These are phyloP conservation scores for Trichosanthes truncata DNA, from an alignment of 306 rosid species.

Conservation along the genomic window DNA sequence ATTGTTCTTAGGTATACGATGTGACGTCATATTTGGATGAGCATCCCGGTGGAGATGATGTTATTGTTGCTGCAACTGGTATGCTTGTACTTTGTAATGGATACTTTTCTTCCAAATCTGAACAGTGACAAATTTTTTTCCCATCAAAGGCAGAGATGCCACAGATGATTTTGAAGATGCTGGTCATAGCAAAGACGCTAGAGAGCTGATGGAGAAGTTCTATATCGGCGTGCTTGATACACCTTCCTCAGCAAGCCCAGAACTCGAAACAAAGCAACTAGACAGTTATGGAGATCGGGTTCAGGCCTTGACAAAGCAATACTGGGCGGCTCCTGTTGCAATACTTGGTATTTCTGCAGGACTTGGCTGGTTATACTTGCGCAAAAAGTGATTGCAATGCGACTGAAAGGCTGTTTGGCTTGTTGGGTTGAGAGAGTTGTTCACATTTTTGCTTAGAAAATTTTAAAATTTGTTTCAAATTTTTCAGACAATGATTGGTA, in stretches of 20 bases:
- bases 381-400: constrained; percentile 28
- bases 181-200: constrained; percentile 72
- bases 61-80: constrained; percentile 63
- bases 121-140: constrained; percentile 5
- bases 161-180: constrained; percentile 92
- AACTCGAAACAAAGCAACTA: constrained; percentile 18
- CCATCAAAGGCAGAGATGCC: constrained; percentile 61
- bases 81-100: constrained; percentile 12
- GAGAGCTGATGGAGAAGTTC: constrained; percentile 54
- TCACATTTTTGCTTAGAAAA: background rate
- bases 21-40: constrained; percentile 73
- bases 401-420: background rate
- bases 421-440: background rate
- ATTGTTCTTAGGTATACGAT: constrained; percentile 54
- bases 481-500: background rate
- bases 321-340: constrained; percentile 50
- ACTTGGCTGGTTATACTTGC: constrained; percentile 41
- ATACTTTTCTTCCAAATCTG: background rate
- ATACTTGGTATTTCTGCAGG: constrained; percentile 45
- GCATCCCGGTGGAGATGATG: constrained; percentile 93
- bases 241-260: constrained; percentile 18
- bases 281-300: constrained; percentile 24
- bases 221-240: constrained; percentile 65
- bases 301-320: constrained; percentile 36
- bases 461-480: background rate